A percentile compares a stretch with the other conserved stretches of the same genome.
Conservation (phyloP, 192 early-diverging fungal species). For the Mortierella hygrophila region DNA sequence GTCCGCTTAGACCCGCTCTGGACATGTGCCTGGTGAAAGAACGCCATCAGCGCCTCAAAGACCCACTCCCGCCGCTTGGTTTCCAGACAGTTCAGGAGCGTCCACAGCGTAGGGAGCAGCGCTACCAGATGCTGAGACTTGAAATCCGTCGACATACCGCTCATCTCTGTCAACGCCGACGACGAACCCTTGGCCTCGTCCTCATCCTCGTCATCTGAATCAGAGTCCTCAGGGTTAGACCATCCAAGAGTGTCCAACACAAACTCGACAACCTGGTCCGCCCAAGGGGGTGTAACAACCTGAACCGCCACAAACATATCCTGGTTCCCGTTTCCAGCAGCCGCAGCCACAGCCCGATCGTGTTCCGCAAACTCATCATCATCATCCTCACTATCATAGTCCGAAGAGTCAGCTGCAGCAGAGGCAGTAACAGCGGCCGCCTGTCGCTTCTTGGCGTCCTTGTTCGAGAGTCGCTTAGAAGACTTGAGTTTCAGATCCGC, state of each 20-base stretch:
- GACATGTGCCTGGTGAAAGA: constrained; percentile 23
- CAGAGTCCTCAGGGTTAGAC: constrained; percentile 27
- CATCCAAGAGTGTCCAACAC: constrained; percentile 65
- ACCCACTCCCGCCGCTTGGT: constrained; percentile 40
- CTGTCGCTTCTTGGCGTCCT: constrained; percentile 31
- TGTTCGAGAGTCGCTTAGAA: constrained; percentile 35
- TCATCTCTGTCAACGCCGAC: constrained; percentile 33
- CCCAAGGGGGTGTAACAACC: constrained; percentile 57
- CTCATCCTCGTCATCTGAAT: background rate
- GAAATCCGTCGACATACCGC: constrained; percentile 52
- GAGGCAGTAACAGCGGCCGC: background rate
- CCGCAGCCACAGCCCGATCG: background rate
- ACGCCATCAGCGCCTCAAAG: constrained; percentile 47
- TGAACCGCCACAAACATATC: constrained; percentile 22
- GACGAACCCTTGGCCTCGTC: background rate
- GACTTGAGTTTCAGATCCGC: constrained; percentile 14
- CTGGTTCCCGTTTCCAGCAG: background rate
- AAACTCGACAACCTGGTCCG: constrained; percentile 68
- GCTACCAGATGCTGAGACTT: constrained; percentile 59
- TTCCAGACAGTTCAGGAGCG: constrained; percentile 62
- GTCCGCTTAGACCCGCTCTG: constrained; percentile 45
- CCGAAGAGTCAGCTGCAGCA: constrained; percentile 11
- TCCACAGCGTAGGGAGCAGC: constrained; percentile 65
- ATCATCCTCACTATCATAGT: constrained; percentile 44
- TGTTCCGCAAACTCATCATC: constrained; percentile 8